Evolutionary conservation across 805 yeast species (phyloP), one percentile per base, ranked within the genome.

Genomic region (Sporopachydermia quercuum): DNA sequence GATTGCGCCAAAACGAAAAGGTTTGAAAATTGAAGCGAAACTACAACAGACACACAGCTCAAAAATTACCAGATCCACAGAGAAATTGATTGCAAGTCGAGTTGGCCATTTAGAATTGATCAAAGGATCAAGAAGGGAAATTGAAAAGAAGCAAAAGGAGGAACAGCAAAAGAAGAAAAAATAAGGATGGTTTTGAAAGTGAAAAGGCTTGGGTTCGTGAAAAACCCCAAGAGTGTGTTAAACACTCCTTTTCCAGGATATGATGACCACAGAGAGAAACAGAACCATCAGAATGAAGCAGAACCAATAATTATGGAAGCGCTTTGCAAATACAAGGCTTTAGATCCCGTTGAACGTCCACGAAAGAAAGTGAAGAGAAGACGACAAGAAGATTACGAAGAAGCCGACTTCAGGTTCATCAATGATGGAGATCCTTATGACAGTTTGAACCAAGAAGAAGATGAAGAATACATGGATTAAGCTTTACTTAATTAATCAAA

Each of bases 21-120:
- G 65, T 15, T 59, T 66, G 4, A 63, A 66, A 35, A 70, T 68
- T 43, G 62, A 76, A 45, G 66, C 68, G 42, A 74, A 74, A 48
- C 61, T 80, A 42, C 63, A 68, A 39, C 78, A 76, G 55, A 64
- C 68, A 34, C 81, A 74, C 52, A 57, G 65, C 34, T 68, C 73
- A 3, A 71, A 66, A 48, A 73, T 64, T 55, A 65, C 60, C 38
- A 53, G 73, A 3, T 65, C 72, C 35, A 89, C 97, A 3, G 98
- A 89, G 60, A 85, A 75, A 61, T 66, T 85, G 42, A 74, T 89
- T 48, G 78, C 96, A 2, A 69, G 93, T 42, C 71, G 89, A 56
- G 96, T 89, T 4, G 98, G 98, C 17, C 97, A 89, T 58, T 68
- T 89, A 51, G 98, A 89, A 61, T 56, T 89, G 34, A 63, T 89